Percentiles rank a stretch among this genome's conserved stretches.
Conservation (phyloP, 176 grass and related monocot species). For the Eragrostis nindensis region DNA sequence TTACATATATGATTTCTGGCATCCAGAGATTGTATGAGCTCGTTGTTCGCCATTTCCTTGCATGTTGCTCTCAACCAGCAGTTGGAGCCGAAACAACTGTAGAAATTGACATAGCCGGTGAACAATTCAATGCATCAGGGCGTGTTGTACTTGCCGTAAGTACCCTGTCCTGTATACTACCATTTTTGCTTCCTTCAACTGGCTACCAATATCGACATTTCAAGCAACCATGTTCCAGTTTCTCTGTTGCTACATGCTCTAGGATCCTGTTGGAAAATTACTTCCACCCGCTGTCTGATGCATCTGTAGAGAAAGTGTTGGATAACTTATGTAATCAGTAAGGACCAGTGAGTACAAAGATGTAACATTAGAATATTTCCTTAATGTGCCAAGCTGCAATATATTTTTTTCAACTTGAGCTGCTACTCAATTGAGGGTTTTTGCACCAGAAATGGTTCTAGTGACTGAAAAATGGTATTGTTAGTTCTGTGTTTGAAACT, state of each 20-base stretch:
- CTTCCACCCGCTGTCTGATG: neutral
- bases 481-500: neutral
- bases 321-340: constrained; percentile 1
- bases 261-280: constrained; percentile 35
- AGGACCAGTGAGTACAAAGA: constrained; percentile 11
- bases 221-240: neutral
- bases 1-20: constrained; percentile 28
- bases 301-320: constrained; percentile 21
- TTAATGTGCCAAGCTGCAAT: neutral
- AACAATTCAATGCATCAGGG: constrained; percentile 85
- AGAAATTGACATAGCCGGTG: constrained; percentile 85
- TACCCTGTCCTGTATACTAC: constrained; percentile 38
- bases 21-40: constrained; percentile 95
- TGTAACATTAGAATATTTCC: constrained; percentile 6
- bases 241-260: constrained; percentile 22
- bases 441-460: neutral
- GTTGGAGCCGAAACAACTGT: constrained; percentile 93
- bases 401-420: neutral
- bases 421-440: neutral
- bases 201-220: constrained; percentile 9
- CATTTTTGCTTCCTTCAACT: constrained; percentile 36
- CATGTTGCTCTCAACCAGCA: constrained; percentile 93
- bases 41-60: constrained; percentile 96
- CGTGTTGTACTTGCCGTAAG: constrained; percentile 84
- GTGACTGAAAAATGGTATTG: neutral